phyloP scores from a whole-genome alignment of 345 rosid genomes.

The Turnera subulata region DNA sequence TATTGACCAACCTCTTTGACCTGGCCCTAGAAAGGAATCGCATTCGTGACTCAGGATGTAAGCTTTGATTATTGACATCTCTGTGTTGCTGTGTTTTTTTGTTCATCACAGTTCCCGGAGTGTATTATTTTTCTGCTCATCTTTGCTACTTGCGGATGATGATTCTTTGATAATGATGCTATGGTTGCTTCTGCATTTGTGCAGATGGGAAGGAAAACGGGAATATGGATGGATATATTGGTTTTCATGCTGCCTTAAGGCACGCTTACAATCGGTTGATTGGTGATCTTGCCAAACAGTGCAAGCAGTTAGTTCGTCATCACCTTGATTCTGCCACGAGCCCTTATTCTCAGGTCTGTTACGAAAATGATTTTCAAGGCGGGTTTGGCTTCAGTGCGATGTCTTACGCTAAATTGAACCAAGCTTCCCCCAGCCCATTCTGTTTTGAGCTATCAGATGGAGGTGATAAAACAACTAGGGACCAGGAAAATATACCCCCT shows the following conservation, averaged over 20 bases:
- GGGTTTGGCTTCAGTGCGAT: conserved; percentile 44
- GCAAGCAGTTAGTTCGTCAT: conserved; percentile 85
- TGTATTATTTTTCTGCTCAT: too few relatives aligned
- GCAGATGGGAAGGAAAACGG: conserved; percentile 65
- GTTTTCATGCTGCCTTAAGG: conserved; percentile 84
- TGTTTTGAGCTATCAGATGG: conserved; percentile 71
- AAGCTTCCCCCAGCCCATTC: conserved; percentile 53
- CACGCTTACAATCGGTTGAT: conserved; percentile 69
- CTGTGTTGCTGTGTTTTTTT: background rate
- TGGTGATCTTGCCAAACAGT: conserved; percentile 72
- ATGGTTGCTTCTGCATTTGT: conserved; percentile 10
- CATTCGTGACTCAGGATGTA: conserved; percentile 61
- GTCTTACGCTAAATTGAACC: conserved; percentile 42
- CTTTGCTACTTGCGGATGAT: too few relatives aligned
- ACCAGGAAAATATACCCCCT: conserved; percentile 82
- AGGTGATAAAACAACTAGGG: conserved; percentile 48
- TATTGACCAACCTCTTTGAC: conserved; percentile 78
- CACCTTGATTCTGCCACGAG: conserved; percentile 97
- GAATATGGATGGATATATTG: conserved; percentile 80
- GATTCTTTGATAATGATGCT: background rate
- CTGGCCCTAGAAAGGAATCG: conserved; percentile 79
- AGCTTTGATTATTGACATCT: conserved; percentile 29
- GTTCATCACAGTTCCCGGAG: too few relatives aligned
- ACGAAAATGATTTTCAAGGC: conserved; percentile 62
- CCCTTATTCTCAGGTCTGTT: conserved; percentile 88